Base-by-base conservation (phyloP, 2,329 filamentous ascomycete genomes). In the Penicillium sp. region DNA sequence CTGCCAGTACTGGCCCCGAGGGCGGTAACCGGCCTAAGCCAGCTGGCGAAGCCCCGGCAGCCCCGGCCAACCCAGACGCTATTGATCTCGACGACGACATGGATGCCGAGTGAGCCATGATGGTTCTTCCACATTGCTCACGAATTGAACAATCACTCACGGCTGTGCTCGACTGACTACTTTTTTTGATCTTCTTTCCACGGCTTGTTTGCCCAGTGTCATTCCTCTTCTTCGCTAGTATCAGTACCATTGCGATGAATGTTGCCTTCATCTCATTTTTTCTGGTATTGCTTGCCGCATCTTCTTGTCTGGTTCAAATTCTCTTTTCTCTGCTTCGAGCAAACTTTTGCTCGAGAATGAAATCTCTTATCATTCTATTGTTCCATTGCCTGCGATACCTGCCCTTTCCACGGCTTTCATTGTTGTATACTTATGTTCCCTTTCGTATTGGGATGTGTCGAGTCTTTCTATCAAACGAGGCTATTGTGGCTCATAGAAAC, bases 1-100 rank as follows among this genome's bases (percentile, higher is more conserved):
- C 92, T 21, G 89, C 94, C 26, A 94, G 85, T 67, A 88, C 85
- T 34, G 89, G 85, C 1, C 83, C 87, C 1, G 81, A 87, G 63
- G 85, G 82, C 12, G 84, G 84, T 21, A 82, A 84, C 61, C 73
- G 76, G 9, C 65, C 73, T 31, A 66, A 73, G 34, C 65, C 74
- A n/a, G 68, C 70, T 12, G 61, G 47, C 33, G 58, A 69, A 59
- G 57, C 49, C 43, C 57, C 59, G 16, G 52, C 67, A 71, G 38
- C 70, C 16, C 75, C 79, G 18, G 79, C 81, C 6, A 96, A 96
- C 67, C 90, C 91, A 2, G 91, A 96, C 67, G 90, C 89, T 23
- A 94, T 96, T 69, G 88, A 94, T 71, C 85, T 88, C 74, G 86
- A 89, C 68, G 85, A 88, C 49, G 74, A 76, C 43, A 72, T 73